Percentiles rank a stretch among this genome's conserved stretches.
These are phyloP conservation scores for Pterula multifida DNA, from an alignment of 1,284 basidiomycete genomes.

Conservation along the genomic window DNA sequence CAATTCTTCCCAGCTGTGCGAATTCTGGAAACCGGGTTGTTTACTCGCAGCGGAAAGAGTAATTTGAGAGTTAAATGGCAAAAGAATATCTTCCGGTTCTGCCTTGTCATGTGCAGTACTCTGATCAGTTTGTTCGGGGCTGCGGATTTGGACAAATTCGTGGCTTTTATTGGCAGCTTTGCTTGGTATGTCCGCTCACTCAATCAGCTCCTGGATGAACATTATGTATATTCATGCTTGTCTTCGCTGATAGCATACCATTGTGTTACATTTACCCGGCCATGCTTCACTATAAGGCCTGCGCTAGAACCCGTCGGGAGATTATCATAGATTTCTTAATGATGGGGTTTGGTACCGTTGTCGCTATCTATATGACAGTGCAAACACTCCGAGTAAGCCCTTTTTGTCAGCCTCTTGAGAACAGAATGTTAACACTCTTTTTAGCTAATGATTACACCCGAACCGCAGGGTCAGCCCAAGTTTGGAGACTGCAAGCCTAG, in stretches of 20 bases:
- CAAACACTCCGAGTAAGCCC: conserved; percentile 65
- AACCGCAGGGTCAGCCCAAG: conserved; percentile 19
- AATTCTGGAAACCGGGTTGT: conserved; percentile 96
- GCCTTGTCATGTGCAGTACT: conserved; percentile 67
- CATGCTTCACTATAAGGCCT: conserved; percentile 86
- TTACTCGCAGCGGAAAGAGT: conserved; percentile 78
- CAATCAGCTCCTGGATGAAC: conserved; percentile 5
- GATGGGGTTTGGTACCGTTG: conserved; percentile 74
- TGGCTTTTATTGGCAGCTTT: conserved; percentile 86
- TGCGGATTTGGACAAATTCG: conserved; percentile 92
- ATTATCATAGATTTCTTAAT: conserved; percentile 70
- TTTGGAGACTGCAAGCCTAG: conserved; percentile 23
- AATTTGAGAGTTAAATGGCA: conserved; percentile 69
- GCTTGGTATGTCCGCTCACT: conserved; percentile 62
- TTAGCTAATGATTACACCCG: conserved; percentile 31
- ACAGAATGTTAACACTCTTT: background rate
- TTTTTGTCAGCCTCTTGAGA: background rate
- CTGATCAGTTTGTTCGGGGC: conserved; percentile 78
- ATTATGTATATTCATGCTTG: conserved; percentile 2
- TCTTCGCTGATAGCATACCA: conserved; percentile 53
- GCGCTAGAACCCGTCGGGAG: conserved; percentile 61
- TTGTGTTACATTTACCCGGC: conserved; percentile 92
- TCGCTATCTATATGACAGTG: conserved; percentile 74
- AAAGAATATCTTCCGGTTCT: conserved; percentile 86
- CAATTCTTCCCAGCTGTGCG: conserved; percentile 96